Base-by-base conservation (phyloP, 768 basidiomycete species). In the Melanogaster broomeanus region DNA sequence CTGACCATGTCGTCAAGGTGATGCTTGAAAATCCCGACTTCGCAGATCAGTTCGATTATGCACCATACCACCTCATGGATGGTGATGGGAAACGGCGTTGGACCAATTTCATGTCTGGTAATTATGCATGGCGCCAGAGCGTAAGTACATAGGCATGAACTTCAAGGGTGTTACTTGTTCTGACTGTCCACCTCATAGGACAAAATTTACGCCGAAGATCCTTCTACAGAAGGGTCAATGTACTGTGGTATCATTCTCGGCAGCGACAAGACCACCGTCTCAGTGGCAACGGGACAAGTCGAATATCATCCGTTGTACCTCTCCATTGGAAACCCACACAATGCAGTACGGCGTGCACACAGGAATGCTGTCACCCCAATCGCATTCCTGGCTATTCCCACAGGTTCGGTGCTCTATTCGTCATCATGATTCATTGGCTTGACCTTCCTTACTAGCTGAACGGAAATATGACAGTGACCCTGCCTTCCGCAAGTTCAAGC, bases 241-340 rank as follows among this genome's bases (percentile, higher is more conserved):
- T 53, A 71, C 22, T 56, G 68, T 3, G 62, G 67, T 0, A 52
- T 75, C 19, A 49, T 76, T 16, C 51, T 55, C 1, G 73, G 74
- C 1, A 73, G 70, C 46, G 71, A 78, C 49, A 77, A 77, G 49
- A 77, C 74, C 0, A 75, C 72, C 0, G 72, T 75, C 0, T 77
- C 71, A 0, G 70, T 72, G 15, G 68, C 66, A 0, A 76, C 74
- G 0, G 71, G 73, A 1, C 68, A 75, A 37, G 62, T 72, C 28
- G 70, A 74, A 30, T 74, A 69, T 39, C 66, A 75, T 47, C 73
- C 70, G 1, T 50, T 73, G 0, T 75, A 74, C 48, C 28, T 57
- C 0, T 71, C 69, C 5, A 38, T 56, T 0, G 69, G 74, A 0
- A 64, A 56, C 24, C 34, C 74, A 12, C 24, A 25, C 13, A 56